Base-by-base conservation (phyloP, 352 stramenopile genomes). In the Hyaloperonospora brassicae region DNA sequence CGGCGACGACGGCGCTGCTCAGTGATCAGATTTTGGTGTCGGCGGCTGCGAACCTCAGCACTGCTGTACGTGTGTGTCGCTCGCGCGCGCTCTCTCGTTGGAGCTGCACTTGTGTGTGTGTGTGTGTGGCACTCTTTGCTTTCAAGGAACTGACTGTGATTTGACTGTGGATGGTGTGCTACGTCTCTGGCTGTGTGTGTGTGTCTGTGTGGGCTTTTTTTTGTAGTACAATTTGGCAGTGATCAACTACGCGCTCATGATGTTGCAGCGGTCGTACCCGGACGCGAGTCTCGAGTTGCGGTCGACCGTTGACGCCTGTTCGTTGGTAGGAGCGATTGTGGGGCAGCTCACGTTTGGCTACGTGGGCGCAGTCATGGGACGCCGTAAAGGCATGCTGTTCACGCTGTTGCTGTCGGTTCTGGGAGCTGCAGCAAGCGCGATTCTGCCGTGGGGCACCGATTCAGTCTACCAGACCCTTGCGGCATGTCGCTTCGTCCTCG, bases 271-370 rank as follows among this genome's bases (percentile, higher is more conserved):
- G 47, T 76, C 68, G 55, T 84, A 79, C 45, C 75, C 72, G 1
- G 59, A 74, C 14, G 79, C 68, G 21, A 79, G 62, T 47, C 64
- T 79, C 5, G 69, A 70, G 36, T 43, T 86, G 24, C 78, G 76
- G 23, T 89, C 81, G 5, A 74, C 70, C 5, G 74, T 93, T 23
- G 74, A 75, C 39, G 76, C 82, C 11, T 86, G 75, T 54, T 87
- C 81, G 24, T 66, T 94, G 21, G 66, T 86, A 2, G 84, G 84
- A 2, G 84, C 81, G n/a, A 88, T 94, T 48, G 58, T 79, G 22
- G 84, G 81, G 3, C 81, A 91, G 56, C 64, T 91, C 44, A 81
- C 77, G 23, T 91, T 92, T 49, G 84, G 84, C 12, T 91, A 92
- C 48, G 72, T 89, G 23, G 84, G 81, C 42, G 71, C 86, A 17